Evolutionary conservation across 164 flowering plant species (phyloP), one percentile per base, ranked within the genome.

Genomic region (Vitis riparia): DNA sequence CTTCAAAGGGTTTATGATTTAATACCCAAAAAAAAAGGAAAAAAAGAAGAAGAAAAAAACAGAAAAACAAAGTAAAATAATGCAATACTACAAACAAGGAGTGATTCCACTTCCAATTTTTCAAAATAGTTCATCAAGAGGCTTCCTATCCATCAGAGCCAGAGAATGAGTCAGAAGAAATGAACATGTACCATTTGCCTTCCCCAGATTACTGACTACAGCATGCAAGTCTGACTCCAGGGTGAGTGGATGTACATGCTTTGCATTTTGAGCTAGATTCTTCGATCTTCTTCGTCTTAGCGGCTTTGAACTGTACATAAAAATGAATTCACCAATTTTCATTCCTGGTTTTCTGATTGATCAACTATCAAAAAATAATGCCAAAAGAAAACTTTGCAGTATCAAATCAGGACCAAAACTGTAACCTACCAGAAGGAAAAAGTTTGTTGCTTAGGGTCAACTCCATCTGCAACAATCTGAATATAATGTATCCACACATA

Each of bases 391-490:
- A 63, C 56, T 17, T 47, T 37, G 5, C 0, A 52, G 13, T 9
- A 37, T 4, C 59, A 47, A 50, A 9, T 8, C 12, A 11, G 11
- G 51, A 32, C 8, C 44, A 52, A 59, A 61, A 13, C 12, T 19
- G 17, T 3, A 59, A 71, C 77, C 76, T 77, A 91, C 98, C 93
- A 85, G 53, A 79, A 81, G 76, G 73, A 85, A 65, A 94, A 92
- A 12, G 91, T 86, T 71, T 89, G 91, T 23, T 81, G 82, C 75
- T 80, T 84, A 32, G 92, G 93, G 73, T 92, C 92, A 76, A 84
- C 79, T 71, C 89, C 89, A 73, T 86, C 89, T 27, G 83, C 90
- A 79, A 86, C 80, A 69, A 86, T 80, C 97, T 92, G 83, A 66
- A 69, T 1, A 63, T 23, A 59, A 74, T 2, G 63, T 12, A 69